These are phyloP conservation scores for Globisporangium cederbergense DNA, from an alignment of 352 stramenopile genomes.

Conservation along the genomic window DNA sequence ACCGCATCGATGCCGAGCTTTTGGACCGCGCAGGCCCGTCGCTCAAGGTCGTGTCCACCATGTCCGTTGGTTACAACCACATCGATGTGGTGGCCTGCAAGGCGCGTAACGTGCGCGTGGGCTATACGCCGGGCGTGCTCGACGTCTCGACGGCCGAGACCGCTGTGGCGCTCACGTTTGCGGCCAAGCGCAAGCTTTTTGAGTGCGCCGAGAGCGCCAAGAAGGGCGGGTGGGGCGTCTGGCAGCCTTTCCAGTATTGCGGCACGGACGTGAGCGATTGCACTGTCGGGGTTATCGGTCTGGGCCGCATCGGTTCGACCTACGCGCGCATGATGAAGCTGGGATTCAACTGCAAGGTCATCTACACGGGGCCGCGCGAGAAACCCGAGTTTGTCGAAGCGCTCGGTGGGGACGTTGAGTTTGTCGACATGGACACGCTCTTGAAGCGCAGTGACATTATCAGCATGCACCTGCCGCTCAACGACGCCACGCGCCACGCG, in stretches of 20 bases:
- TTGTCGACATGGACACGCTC: conserved; percentile 70
- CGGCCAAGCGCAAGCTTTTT: conserved; percentile 51
- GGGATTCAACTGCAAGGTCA: conserved; percentile 79
- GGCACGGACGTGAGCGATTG: conserved; percentile 69
- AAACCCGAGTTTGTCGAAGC: conserved; percentile 44
- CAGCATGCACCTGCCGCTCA: conserved; percentile 84
- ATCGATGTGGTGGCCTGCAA: conserved; percentile 82
- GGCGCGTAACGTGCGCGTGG: conserved; percentile 61
- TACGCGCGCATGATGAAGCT: conserved; percentile 80
- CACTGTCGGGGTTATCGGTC: conserved; percentile 76
- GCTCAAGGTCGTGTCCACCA: conserved; percentile 74
- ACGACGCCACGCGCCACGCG: conserved; percentile 52
- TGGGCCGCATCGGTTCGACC: conserved; percentile 83
- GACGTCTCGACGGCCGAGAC: conserved; percentile 81
- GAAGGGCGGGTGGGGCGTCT: conserved; percentile 69
- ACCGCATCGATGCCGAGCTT: conserved; percentile 68
- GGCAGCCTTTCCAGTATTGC: conserved; percentile 81
- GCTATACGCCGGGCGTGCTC: conserved; percentile 83
- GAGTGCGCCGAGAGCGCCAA: conserved; percentile 75
- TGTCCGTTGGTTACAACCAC: conserved; percentile 91
- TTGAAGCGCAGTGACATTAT: conserved; percentile 84
- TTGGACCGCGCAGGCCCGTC: conserved; percentile 48
- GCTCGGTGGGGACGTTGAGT: conserved; percentile 53
- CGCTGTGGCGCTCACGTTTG: conserved; percentile 65
- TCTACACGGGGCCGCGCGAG: conserved; percentile 71